These are phyloP conservation scores for Flaveria robusta DNA, from an alignment of 129 eudicot species.

Conservation along the genomic window DNA sequence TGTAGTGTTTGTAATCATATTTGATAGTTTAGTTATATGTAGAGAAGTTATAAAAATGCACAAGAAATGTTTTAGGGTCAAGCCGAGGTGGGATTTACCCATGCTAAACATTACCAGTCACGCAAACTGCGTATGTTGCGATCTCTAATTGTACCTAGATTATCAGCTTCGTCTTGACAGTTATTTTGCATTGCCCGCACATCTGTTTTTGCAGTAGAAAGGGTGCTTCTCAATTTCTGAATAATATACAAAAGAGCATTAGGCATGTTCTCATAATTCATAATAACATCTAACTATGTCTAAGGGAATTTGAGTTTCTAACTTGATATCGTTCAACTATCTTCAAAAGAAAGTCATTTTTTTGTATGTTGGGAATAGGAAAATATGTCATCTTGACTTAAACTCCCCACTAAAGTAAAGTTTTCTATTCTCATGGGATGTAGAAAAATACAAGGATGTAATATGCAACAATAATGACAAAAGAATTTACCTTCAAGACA, in stretches of 20 bases:
- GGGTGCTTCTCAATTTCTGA: conserved; percentile 49
- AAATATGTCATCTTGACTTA: neutral
- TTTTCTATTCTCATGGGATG: neutral
- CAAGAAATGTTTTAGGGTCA: neutral
- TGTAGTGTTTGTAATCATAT: neutral
- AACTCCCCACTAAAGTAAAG: neutral
- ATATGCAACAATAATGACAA: neutral
- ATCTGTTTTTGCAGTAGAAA: conserved; percentile 58
- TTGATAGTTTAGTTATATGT: neutral
- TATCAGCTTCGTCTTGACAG: conserved; percentile 60
- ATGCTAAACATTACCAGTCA: neutral
- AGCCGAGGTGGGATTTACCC: neutral
- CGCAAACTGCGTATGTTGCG: neutral
- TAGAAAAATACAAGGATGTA: neutral
- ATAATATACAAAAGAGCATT: conserved; percentile 7
- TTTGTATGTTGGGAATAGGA: neutral
- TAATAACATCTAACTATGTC: neutral
- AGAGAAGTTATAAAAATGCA: neutral
- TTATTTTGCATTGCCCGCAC: conserved; percentile 47
- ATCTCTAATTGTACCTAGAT: conserved; percentile 44
- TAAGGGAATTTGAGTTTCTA: conserved; percentile 8
- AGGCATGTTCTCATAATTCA: conserved; percentile 7
- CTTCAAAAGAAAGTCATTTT: neutral
- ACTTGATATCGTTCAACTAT: neutral
- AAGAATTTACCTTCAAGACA: conserved; percentile 29